Evolutionary conservation across 2,329 filamentous ascomycete species (phyloP).

Genomic region (Chaetomiaceae sp.): DNA sequence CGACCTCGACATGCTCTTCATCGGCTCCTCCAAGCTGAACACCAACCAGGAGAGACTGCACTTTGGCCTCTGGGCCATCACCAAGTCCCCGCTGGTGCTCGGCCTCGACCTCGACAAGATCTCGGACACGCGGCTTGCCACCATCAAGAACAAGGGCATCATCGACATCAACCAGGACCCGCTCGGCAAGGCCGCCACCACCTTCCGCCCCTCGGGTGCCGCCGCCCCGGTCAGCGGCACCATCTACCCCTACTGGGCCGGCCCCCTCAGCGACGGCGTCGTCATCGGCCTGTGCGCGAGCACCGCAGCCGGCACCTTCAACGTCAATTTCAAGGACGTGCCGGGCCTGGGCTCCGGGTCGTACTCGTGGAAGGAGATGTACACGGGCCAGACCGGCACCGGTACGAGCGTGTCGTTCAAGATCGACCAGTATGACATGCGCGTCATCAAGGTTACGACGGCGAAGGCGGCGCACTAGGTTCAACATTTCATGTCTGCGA

Average conservation of each 20-base stretch:
- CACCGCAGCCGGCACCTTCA: constrained; percentile 35
- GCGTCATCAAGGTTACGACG: constrained; percentile 22
- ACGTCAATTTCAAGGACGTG: constrained; percentile 39
- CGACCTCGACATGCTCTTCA: constrained; percentile 27
- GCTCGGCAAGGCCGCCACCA: constrained; percentile 23
- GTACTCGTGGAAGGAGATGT: constrained; percentile 35
- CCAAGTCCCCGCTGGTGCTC: constrained; percentile 25
- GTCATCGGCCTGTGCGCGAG: constrained; percentile 34
- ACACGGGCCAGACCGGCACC: constrained; percentile 23
- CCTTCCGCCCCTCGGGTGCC: constrained; percentile 25
- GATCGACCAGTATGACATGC: constrained; percentile 24
- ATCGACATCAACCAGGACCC: constrained; percentile 27
- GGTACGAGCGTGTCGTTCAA: constrained; percentile 20
- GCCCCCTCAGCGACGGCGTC: constrained; percentile 30
- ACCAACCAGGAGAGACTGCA: constrained; percentile 22
- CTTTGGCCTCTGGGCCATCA: constrained; percentile 27
- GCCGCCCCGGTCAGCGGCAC: constrained; percentile 36
- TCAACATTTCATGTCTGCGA: no score
- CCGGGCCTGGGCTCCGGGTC: constrained; percentile 34
- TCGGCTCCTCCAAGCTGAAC: constrained; percentile 15
- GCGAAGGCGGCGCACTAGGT: no score
- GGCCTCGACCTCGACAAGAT: constrained; percentile 25
- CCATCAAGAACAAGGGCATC: constrained; percentile 24
- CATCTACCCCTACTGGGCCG: constrained; percentile 39
- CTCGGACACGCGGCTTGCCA: constrained; percentile 15